These are phyloP conservation scores for Nothophoma quercina DNA, from an alignment of 2,329 filamentous ascomycete genomes.

Conservation along the genomic window DNA sequence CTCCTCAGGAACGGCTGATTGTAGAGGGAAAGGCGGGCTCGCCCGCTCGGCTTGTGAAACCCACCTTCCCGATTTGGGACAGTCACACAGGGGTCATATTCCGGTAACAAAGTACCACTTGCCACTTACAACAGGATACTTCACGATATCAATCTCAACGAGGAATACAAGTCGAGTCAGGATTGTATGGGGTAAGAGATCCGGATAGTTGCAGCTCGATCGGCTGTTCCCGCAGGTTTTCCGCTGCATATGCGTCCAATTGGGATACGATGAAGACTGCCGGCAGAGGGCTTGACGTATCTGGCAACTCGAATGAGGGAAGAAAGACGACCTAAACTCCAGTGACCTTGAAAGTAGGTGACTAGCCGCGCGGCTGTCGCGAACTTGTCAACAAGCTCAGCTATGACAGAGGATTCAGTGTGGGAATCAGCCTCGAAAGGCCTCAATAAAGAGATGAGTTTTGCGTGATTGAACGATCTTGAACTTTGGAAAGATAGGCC, in stretches of 20 bases:
- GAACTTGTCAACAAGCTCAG: too few species aligned
- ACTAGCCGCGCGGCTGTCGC: too few species aligned
- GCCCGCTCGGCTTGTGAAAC: constrained; percentile 16
- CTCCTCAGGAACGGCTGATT: constrained; percentile 6
- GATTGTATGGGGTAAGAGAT: neutral
- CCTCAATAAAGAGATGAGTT: too few species aligned
- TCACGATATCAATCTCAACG: neutral
- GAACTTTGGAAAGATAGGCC: too few species aligned
- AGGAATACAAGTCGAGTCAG: neutral
- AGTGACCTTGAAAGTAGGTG: neutral
- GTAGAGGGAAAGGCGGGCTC: constrained; percentile 5
- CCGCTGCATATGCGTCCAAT: neutral
- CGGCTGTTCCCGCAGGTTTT: constrained; percentile 2
- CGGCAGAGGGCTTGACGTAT: neutral
- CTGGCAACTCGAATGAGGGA: neutral
- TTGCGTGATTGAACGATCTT: too few species aligned
- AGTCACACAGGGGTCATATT: constrained; percentile 5
- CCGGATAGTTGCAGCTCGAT: neutral
- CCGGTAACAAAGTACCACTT: constrained; percentile 2
- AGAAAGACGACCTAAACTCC: neutral
- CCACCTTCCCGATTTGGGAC: constrained; percentile 18
- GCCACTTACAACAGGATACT: constrained; percentile 2
- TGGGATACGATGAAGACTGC: neutral
- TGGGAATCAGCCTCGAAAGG: too few species aligned
- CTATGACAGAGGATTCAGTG: too few species aligned